Percentiles rank a stretch among this genome's conserved stretches.
Evolutionary conservation across 768 basidiomycete species (phyloP).

Genomic region (Pulveroboletus ravenelii): DNA sequence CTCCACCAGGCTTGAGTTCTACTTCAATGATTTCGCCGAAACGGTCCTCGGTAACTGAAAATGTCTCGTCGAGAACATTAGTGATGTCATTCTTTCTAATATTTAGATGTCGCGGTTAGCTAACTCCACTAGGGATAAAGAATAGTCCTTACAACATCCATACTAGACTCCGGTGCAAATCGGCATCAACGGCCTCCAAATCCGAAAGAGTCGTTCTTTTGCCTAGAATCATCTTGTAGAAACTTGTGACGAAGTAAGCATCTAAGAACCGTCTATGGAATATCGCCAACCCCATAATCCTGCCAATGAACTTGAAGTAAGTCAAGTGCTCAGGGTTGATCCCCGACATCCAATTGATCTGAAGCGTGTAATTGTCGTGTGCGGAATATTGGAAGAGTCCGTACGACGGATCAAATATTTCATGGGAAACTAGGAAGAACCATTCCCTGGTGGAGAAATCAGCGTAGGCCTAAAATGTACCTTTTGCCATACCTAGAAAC

Average conservation of each 20-base stretch:
- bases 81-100: conserved; percentile 72
- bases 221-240: conserved; percentile 73
- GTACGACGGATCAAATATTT: conserved; percentile 79
- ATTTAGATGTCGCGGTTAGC: conserved; percentile 1
- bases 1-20: conserved; percentile 62
- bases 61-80: conserved; percentile 68
- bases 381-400: conserved; percentile 80
- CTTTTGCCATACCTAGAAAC: conserved; percentile 52
- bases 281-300: conserved; percentile 66
- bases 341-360: conserved; percentile 72
- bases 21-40: conserved; percentile 69
- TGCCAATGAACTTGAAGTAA: conserved; percentile 81
- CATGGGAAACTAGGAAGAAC: conserved; percentile 82
- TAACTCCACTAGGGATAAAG: not conserved
- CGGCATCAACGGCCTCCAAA: conserved; percentile 65
- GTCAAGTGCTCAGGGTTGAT: conserved; percentile 74
- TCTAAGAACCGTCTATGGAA: conserved; percentile 78
- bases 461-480: not conserved
- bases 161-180: conserved; percentile 60
- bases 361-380: conserved; percentile 75
- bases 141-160: conserved; percentile 65
- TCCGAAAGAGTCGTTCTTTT: conserved; percentile 59
- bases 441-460: conserved; percentile 53
- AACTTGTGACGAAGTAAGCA: conserved; percentile 73
- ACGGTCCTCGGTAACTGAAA: conserved; percentile 65